Base-by-base conservation (phyloP, 208 protist species). In the Leptomonas pyrrhocoris region DNA sequence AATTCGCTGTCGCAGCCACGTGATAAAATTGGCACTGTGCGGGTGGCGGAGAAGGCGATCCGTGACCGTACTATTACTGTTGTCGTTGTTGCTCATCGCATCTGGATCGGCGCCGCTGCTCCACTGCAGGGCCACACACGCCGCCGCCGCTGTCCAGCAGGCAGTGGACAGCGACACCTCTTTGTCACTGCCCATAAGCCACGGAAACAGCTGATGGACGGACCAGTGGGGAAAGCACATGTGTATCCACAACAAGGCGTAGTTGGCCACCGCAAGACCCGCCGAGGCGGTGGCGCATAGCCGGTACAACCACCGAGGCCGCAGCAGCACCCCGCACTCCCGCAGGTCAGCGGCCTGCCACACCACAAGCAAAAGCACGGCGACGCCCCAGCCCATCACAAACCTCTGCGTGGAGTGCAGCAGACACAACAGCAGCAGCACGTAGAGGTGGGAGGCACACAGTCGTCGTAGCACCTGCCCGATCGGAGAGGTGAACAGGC, bases 341-440 rank as follows among this genome's bases (percentile, higher is more conserved):
- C 71, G 63, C 46, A 77, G 55, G 9, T 77, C 71, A 1, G 71
- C 71, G 0, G 42, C 25, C 36, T 16, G 40, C 71, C 71, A 77
- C 40, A 71, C 46, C 13, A 60, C 30, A 19, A 42, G 5, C 11
- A 71, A 2, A 15, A 77, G 56, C 30, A 40, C 16, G 0, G 55
- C 71, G 7, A 67, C 71, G 19, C 25, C 49, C 56, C 62, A 65
- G 2, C 71, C 71, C 38, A 77, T 34, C 16, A 60, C 63, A 34
- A 49, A 60, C 18, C 13, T 28, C 46, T 76, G 70, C 0, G 70
- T 56, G n/a, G 60, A 31, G 31, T 28, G 38, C 21, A 77, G 46
- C 15, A 69, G 63, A 1, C 34, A 46, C 27, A 61, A 40, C 30
- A 77, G 56, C 13, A 69, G 23, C 25, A 65, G 45, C 46, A 71